These are phyloP conservation scores for Rhizomucor miehei DNA, from an alignment of 371 early-diverging fungal species.

Conservation along the genomic window DNA sequence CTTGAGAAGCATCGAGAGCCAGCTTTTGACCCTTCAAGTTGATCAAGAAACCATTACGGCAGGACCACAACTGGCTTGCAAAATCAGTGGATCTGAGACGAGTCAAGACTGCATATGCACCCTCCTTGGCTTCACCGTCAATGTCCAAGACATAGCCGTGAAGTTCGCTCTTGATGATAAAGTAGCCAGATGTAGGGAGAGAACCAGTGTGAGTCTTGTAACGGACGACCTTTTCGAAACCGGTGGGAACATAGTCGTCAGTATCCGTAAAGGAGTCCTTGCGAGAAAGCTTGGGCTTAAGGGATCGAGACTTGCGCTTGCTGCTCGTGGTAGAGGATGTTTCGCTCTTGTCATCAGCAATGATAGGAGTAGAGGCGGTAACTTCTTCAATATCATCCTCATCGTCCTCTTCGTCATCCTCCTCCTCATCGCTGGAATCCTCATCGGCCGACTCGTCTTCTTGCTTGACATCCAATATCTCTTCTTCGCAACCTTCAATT, in stretches of 20 bases:
- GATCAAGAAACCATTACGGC: slow-evolving; percentile 40
- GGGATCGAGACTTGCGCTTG: background rate
- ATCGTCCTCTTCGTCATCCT: slow-evolving; percentile 21
- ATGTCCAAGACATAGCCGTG: slow-evolving; percentile 44
- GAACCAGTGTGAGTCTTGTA: slow-evolving; percentile 30
- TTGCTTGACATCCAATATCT: slow-evolving; percentile 21
- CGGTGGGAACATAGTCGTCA: slow-evolving; percentile 34
- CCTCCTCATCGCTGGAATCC: slow-evolving; percentile 20
- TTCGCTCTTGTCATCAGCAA: slow-evolving; percentile 1
- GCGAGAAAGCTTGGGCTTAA: slow-evolving; percentile 6
- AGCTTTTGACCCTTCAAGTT: slow-evolving; percentile 43
- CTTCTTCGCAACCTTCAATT: slow-evolving; percentile 28
- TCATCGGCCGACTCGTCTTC: slow-evolving; percentile 29
- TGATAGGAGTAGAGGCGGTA: slow-evolving; percentile 8
- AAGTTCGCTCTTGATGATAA: slow-evolving; percentile 42
- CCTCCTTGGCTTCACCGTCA: slow-evolving; percentile 19
- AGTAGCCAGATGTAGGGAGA: slow-evolving; percentile 36
- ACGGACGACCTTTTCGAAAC: slow-evolving; percentile 38
- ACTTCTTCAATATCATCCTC: slow-evolving; percentile 17
- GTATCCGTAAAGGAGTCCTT: slow-evolving; percentile 14
- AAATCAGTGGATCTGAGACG: slow-evolving; percentile 31
- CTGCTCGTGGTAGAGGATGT: slow-evolving; percentile 6
- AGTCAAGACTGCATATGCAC: slow-evolving; percentile 25
- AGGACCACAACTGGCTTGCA: slow-evolving; percentile 54
- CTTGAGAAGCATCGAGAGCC: slow-evolving; percentile 30